Evolutionary conservation across 768 basidiomycete genomes (phyloP).

Genomic region (Clitopilus hobsonii): DNA sequence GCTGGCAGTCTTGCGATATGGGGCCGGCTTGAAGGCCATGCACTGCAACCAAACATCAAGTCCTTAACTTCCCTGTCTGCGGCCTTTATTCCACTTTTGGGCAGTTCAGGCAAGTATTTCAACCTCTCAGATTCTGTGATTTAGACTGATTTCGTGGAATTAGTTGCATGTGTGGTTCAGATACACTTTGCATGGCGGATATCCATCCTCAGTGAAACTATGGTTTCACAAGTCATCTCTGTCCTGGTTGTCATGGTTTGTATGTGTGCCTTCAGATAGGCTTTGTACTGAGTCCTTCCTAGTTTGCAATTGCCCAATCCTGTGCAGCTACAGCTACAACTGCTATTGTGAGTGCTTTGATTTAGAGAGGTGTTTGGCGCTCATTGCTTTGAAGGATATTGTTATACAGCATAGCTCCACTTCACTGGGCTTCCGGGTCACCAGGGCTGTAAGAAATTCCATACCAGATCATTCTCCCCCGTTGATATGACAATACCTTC

Average conservation of each 20-base stretch:
- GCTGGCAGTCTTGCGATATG: neutral
- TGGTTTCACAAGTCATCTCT: neutral
- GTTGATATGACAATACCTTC: neutral
- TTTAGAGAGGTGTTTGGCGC: too few relatives aligned
- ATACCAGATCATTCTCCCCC: too few relatives aligned
- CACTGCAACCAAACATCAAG: neutral
- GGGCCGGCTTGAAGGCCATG: neutral
- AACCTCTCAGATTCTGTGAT: too few relatives aligned
- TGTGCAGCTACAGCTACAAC: neutral
- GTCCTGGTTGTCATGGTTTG: neutral
- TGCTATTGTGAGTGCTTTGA: neutral
- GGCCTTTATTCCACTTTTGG: neutral
- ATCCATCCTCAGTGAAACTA: neutral
- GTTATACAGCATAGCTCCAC: too few relatives aligned
- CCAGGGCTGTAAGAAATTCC: too few relatives aligned
- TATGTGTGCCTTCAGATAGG: too few relatives aligned
- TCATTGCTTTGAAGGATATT: too few relatives aligned
- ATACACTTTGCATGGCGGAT: neutral
- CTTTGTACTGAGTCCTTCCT: neutral
- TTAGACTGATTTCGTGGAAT: neutral
- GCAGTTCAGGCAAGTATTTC: too few relatives aligned
- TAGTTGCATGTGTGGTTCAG: neutral
- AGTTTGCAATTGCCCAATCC: neutral
- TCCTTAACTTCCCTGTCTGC: neutral
- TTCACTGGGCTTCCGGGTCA: too few relatives aligned